phyloP scores from a whole-genome alignment of 2,329 filamentous ascomycete species.

The Sporothrix curviconia region DNA sequence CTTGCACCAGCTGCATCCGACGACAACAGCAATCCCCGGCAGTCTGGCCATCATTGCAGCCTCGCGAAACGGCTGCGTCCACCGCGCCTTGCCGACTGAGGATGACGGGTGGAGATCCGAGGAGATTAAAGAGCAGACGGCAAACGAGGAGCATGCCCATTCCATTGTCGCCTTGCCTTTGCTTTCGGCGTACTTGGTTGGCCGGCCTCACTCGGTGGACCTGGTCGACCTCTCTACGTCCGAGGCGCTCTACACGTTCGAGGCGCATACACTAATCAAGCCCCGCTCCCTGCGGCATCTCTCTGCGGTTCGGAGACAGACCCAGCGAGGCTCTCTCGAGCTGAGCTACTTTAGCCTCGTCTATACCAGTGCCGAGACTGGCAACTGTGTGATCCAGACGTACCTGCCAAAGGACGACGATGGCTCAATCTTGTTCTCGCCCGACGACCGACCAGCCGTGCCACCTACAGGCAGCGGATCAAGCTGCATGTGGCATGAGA shows the following conservation, averaged over 20 bases:
- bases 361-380: conserved; percentile 53
- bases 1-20: conserved; percentile 23
- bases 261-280: conserved; percentile 47
- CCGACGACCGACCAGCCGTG: conserved; percentile 33
- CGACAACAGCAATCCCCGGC: background rate
- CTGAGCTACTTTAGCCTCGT: conserved; percentile 58
- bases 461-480: conserved; percentile 28
- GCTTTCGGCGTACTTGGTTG: conserved; percentile 55
- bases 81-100: conserved; percentile 39
- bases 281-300: conserved; percentile 55
- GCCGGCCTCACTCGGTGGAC: conserved; percentile 49
- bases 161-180: conserved; percentile 54
- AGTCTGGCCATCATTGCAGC: conserved; percentile 39
- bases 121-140: conserved; percentile 35
- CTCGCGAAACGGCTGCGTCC: conserved; percentile 45
- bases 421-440: conserved; percentile 54
- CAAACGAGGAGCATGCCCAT: conserved; percentile 40
- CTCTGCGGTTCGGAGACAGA: conserved; percentile 45
- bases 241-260: conserved; percentile 55
- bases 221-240: conserved; percentile 54
- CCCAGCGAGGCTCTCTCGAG: conserved; percentile 48
- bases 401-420: conserved; percentile 49
- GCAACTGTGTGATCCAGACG: conserved; percentile 59
- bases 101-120: conserved; percentile 44
- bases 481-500: conserved; percentile 46